These are phyloP conservation scores for Sugiyamaella qingdaonensis DNA, from an alignment of 805 yeast species.

Conservation along the genomic window DNA sequence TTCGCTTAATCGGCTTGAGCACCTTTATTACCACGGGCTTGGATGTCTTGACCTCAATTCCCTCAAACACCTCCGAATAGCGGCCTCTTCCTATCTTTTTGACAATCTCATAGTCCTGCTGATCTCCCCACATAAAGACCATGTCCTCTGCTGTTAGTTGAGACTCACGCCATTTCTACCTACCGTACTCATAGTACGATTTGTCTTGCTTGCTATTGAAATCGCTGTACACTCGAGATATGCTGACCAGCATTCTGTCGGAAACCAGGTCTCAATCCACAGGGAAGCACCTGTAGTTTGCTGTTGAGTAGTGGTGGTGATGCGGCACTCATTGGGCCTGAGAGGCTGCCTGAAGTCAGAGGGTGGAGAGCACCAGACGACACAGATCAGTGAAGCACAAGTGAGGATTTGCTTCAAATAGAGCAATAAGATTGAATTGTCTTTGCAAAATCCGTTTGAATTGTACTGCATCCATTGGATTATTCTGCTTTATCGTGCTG, in stretches of 20 bases:
- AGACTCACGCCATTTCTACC: constrained; percentile 5
- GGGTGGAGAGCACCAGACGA: no score
- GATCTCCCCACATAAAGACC: constrained; percentile 77
- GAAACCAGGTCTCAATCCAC: no score
- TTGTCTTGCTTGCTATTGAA: constrained; percentile 72
- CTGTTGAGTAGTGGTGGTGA: no score
- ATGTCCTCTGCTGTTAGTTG: constrained; percentile 42
- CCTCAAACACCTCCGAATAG: constrained; percentile 90
- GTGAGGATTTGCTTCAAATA: no score
- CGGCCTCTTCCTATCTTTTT: constrained; percentile 88
- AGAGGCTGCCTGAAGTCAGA: no score
- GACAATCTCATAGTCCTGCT: constrained; percentile 78
- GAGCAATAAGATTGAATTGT: no score
- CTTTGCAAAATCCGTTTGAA: no score
- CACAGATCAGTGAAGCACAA: no score
- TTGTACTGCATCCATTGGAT: no score
- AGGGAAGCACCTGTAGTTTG: no score
- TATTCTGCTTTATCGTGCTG: no score
- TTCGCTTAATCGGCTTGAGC: constrained; percentile 86
- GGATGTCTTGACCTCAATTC: constrained; percentile 56
- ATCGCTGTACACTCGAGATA: constrained; percentile 76
- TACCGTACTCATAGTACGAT: constrained; percentile 75
- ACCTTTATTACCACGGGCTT: constrained; percentile 81
- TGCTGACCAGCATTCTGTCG: constrained; percentile 18
- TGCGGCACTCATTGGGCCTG: no score